Evolutionary conservation across 202 grass and related monocot species (phyloP).

Genomic region (Dendrocalamus latiflorus): DNA sequence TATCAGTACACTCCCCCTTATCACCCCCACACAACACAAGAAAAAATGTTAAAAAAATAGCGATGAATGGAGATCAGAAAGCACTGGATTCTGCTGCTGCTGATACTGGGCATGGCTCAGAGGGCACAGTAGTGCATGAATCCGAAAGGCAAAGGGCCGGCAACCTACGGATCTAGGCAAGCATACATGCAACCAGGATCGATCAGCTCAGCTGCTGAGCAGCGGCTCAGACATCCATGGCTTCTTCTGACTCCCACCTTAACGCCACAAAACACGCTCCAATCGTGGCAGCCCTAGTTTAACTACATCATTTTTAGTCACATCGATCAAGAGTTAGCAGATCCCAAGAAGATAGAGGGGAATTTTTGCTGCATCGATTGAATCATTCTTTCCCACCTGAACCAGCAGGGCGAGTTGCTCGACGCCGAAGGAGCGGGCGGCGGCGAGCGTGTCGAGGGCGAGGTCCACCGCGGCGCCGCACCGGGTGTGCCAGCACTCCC

Average conservation of each 20-base stretch:
- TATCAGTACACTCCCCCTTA: conserved; percentile 6
- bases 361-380: not conserved
- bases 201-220: not conserved
- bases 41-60: not conserved
- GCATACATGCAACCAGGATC: not conserved
- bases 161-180: conserved; percentile 41
- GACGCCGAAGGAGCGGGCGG: conserved; percentile 87
- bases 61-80: not conserved
- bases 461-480: conserved; percentile 95
- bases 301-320: conserved; percentile 20
- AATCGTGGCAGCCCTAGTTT: not conserved
- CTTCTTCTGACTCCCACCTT: conserved; percentile 7
- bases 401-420: conserved; percentile 85
- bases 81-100: conserved; percentile 12
- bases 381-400: conserved; percentile 38
- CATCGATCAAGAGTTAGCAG: not conserved
- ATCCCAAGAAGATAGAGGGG: conserved; percentile 11
- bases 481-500: conserved; percentile 93
- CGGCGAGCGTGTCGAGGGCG: conserved; percentile 90
- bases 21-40: not conserved
- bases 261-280: not conserved
- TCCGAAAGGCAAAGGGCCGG: conserved; percentile 20
- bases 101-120: not conserved
- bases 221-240: not conserved
- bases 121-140: conserved; percentile 6